Percentiles rank a stretch among this genome's conserved stretches.
These are phyloP conservation scores for Chrysanthemum seticuspe DNA, from an alignment of 129 eudicot genomes.

Conservation along the genomic window DNA sequence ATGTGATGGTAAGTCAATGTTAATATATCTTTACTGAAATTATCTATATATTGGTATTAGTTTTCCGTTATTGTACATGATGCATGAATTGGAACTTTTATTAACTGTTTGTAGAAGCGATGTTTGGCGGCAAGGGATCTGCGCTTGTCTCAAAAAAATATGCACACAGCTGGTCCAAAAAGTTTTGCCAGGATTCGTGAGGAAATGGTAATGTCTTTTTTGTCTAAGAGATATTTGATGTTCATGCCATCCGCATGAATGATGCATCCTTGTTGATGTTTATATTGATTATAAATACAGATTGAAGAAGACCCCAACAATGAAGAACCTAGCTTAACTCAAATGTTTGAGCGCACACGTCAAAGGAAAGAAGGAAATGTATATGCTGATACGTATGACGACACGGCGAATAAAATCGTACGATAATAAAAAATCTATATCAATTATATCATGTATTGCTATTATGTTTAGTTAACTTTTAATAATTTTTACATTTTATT, in stretches of 20 bases:
- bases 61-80: not conserved
- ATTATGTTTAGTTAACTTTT: too few species aligned
- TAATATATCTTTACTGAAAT: not conserved
- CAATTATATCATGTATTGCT: not conserved
- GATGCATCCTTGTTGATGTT: not conserved
- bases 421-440: not conserved
- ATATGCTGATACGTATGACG: not conserved
- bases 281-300: not conserved
- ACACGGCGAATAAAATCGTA: not conserved
- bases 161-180: conserved; percentile 6
- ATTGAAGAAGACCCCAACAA: not conserved
- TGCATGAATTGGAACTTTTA: not conserved
- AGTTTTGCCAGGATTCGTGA: conserved; percentile 6
- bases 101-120: not conserved
- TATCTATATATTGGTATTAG: not conserved
- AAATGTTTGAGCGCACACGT: not conserved
- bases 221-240: not conserved
- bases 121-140: not conserved
- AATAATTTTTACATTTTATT: too few species aligned
- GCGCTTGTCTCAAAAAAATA: not conserved
- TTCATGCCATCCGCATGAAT: not conserved
- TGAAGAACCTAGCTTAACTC: not conserved
- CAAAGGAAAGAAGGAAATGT: not conserved
- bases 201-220: not conserved
- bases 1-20: not conserved